These are phyloP conservation scores for Phytophthora cryptogea DNA, from an alignment of 352 stramenopile genomes.

Conservation along the genomic window DNA sequence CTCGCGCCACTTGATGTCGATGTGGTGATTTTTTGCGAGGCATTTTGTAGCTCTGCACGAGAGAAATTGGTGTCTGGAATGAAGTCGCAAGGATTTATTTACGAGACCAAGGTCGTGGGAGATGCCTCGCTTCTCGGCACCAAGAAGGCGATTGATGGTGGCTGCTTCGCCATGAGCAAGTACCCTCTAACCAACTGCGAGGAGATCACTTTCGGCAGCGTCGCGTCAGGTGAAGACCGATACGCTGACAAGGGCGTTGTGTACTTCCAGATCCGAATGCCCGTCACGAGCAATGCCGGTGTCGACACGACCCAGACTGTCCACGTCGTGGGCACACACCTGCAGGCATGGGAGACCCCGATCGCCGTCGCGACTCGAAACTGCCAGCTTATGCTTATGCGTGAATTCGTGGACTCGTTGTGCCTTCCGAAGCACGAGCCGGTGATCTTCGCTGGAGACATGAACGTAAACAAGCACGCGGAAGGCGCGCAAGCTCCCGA, in stretches of 20 bases:
- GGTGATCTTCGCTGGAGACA: conserved; percentile 60
- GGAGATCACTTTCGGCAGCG: conserved; percentile 63
- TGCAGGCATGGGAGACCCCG: conserved; percentile 70
- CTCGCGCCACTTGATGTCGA: conserved; percentile 47
- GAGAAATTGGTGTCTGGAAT: conserved; percentile 61
- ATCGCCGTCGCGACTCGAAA: conserved; percentile 43
- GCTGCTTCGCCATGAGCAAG: conserved; percentile 73
- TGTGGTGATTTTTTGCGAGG: conserved; percentile 76
- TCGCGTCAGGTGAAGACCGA: conserved; percentile 58
- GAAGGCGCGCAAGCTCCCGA: conserved; percentile 14
- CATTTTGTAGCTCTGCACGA: conserved; percentile 52
- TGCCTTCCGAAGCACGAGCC: conserved; percentile 48
- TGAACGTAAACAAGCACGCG: conserved; percentile 64
- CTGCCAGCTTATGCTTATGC: conserved; percentile 48
- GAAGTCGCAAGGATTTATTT: conserved; percentile 69
- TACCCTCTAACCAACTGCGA: conserved; percentile 61
- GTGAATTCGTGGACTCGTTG: conserved; percentile 55
- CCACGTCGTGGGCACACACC: conserved; percentile 66
- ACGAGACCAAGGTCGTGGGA: conserved; percentile 69
- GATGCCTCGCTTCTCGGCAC: conserved; percentile 49
- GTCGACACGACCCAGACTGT: conserved; percentile 34
- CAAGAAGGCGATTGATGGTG: conserved; percentile 68
- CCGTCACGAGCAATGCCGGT: conserved; percentile 5
- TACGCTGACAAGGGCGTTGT: conserved; percentile 70
- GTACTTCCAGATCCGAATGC: conserved; percentile 57